These are phyloP conservation scores for Apiospora pterosperma DNA, from an alignment of 2,329 filamentous ascomycete species.

Conservation along the genomic window DNA sequence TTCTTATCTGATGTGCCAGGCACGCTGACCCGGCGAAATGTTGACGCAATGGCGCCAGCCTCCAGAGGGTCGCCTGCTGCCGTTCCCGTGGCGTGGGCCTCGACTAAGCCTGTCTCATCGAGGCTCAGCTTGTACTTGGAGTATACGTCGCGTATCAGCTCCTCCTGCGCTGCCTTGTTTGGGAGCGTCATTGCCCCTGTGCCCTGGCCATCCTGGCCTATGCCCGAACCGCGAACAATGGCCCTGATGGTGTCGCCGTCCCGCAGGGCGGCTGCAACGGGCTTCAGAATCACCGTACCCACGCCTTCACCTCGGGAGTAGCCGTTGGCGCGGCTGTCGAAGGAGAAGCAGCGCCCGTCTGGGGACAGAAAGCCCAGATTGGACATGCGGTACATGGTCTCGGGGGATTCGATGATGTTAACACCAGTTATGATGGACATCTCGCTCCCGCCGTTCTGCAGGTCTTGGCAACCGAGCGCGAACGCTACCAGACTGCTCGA, in stretches of 20 bases:
- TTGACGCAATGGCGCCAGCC: constrained; percentile 30
- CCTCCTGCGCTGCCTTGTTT: constrained; percentile 26
- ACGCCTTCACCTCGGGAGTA: constrained; percentile 32
- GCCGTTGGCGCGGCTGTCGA: constrained; percentile 18
- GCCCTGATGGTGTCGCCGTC: constrained; percentile 32
- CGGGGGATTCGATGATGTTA: constrained; percentile 28
- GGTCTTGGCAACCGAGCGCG: constrained; percentile 26
- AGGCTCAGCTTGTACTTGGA: constrained; percentile 20
- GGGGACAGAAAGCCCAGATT: constrained; percentile 23
- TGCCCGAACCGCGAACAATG: constrained; percentile 27
- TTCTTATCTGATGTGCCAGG: background rate
- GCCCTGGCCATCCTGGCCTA: constrained; percentile 27
- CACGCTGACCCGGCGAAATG: constrained; percentile 21
- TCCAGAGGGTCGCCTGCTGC: constrained; percentile 33
- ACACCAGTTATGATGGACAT: constrained; percentile 29
- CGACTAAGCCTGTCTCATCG: constrained; percentile 24
- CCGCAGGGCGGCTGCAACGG: constrained; percentile 24
- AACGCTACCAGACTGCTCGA: constrained; percentile 30
- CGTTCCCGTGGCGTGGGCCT: constrained; percentile 36
- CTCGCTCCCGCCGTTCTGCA: constrained; percentile 24
- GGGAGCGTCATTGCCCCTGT: constrained; percentile 29
- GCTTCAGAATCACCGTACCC: constrained; percentile 29
- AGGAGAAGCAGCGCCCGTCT: constrained; percentile 18
- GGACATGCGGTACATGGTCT: constrained; percentile 25
- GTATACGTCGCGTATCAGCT: constrained; percentile 26